Evolutionary conservation across 495 filamentous ascomycete genomes (phyloP), one percentile per base, ranked within the genome.

Genomic region (Lindgomyces ingoldianus): DNA sequence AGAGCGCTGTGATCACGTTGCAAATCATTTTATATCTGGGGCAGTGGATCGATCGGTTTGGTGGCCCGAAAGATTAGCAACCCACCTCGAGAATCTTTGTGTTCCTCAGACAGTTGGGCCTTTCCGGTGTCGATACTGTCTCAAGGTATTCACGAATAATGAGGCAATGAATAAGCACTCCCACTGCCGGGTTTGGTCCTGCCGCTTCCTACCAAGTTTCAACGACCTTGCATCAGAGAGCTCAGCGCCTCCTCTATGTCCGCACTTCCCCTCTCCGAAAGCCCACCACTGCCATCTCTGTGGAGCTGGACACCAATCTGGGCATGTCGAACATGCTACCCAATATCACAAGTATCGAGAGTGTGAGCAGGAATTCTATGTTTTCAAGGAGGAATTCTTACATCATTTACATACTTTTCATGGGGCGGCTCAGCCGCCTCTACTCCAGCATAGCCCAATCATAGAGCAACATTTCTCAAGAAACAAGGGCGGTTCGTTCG

Each of bases 1-100:
- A 21, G 56, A 52, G 14, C 62, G 67, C 33, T 70, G 62, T 24
- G 57, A 70, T 16, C 67, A 70, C 49, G 54, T 70, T 18, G 62
- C 67, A 16, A 33, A 65, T n/a, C 67, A 70, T 52, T 36, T 70
- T 14, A 42, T 47, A 14, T 27, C 48, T 11, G 49, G 51, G 4
- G 39, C 29, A 3, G 11, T 50, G 2, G 47, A 53, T 25, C 30
- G 49, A 10, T 55, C 53, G 3, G 47, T 55, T 1, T 69, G 66
- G 60, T 69, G 66, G 66, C 48, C 55, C 12, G 61, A 56, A 18
- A 33, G 66, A 45, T 11, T 50, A 1, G 59, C 62, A 44, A 58
- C 36, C 19, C 64, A 62, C 27, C 12, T 62, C 45, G 64, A 67
- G 44, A 62, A 62, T 25, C 30, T 62, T 1, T 57, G 49, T 25